Percentiles rank a stretch among this genome's conserved stretches.
Conservation (phyloP, 805 yeast genomes). For the Yarrowia keelungensis region DNA sequence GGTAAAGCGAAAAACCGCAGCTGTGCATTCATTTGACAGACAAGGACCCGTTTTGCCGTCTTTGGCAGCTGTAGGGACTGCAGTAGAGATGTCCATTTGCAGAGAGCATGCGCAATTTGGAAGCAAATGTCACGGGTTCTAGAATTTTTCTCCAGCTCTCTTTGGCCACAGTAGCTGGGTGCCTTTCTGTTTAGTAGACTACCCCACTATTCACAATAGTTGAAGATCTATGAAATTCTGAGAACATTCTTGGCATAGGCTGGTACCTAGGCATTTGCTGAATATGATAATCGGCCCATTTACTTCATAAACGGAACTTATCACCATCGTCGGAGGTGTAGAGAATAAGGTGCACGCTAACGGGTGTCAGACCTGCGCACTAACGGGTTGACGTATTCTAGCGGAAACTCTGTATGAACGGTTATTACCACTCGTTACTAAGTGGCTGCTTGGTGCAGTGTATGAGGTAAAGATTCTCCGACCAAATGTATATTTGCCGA, state of each 20-base stretch:
- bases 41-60: neutral
- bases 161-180: neutral
- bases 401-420: too few relatives aligned
- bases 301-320: neutral
- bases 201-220: neutral
- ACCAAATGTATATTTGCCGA: too few relatives aligned
- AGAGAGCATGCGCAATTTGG: neutral
- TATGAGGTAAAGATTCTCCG: too few relatives aligned
- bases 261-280: too few relatives aligned
- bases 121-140: neutral
- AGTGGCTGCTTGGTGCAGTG: too few relatives aligned
- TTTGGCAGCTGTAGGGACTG: neutral
- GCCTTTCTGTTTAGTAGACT: neutral
- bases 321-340: too few relatives aligned
- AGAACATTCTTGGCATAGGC: neutral
- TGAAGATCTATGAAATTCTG: too few relatives aligned
- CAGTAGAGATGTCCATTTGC: slow-evolving; percentile 7
- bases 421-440: too few relatives aligned
- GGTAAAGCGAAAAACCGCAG: slow-evolving; percentile 3
- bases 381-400: too few relatives aligned
- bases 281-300: neutral
- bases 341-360: too few relatives aligned
- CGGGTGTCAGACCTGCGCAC: too few relatives aligned
- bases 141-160: neutral
- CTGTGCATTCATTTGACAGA: neutral